phyloP scores from a whole-genome alignment of 2,329 filamentous ascomycete species.

The Hysterium pulicare region DNA sequence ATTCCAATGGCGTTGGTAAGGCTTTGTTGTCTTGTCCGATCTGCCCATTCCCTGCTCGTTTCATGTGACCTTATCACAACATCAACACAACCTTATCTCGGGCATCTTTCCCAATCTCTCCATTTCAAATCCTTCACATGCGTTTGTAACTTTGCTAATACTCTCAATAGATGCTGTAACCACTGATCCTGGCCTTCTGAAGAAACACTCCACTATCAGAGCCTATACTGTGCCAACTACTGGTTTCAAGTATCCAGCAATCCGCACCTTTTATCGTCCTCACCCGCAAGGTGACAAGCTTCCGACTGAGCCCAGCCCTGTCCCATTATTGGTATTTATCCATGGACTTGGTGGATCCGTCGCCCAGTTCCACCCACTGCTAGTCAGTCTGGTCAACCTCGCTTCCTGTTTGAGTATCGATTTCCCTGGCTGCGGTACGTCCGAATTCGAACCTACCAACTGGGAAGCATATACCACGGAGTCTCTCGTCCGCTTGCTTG shows the following conservation, averaged over 20 bases:
- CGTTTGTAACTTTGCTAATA: slow-evolving; percentile 2
- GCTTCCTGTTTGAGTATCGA: slow-evolving; percentile 86
- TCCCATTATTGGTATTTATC: slow-evolving; percentile 85
- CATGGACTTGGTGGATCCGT: slow-evolving; percentile 92
- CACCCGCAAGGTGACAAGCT: slow-evolving; percentile 83
- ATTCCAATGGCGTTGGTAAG: slow-evolving; percentile 2
- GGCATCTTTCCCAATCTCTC: slow-evolving; percentile 2
- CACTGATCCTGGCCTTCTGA: slow-evolving; percentile 76
- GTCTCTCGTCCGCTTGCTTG: slow-evolving; percentile 71
- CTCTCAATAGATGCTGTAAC: slow-evolving; percentile 41
- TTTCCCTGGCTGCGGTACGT: slow-evolving; percentile 83
- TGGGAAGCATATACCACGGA: slow-evolving; percentile 80
- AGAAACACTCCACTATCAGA: slow-evolving; percentile 68
- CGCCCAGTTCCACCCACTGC: slow-evolving; percentile 78
- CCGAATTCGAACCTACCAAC: slow-evolving; percentile 64
- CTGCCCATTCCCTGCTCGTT: background rate
- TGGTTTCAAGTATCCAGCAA: slow-evolving; percentile 64
- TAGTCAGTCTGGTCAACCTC: slow-evolving; percentile 77
- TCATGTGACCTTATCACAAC: slow-evolving; percentile 1
- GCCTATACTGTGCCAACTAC: slow-evolving; percentile 67
- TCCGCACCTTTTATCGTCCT: slow-evolving; percentile 79
- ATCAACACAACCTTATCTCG: slow-evolving; percentile 2
- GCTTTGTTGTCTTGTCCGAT: background rate
- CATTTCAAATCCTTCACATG: background rate
- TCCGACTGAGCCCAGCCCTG: slow-evolving; percentile 65